phyloP scores from a whole-genome alignment of 1,284 basidiomycete genomes.

The Limonomyces culmigenus region DNA sequence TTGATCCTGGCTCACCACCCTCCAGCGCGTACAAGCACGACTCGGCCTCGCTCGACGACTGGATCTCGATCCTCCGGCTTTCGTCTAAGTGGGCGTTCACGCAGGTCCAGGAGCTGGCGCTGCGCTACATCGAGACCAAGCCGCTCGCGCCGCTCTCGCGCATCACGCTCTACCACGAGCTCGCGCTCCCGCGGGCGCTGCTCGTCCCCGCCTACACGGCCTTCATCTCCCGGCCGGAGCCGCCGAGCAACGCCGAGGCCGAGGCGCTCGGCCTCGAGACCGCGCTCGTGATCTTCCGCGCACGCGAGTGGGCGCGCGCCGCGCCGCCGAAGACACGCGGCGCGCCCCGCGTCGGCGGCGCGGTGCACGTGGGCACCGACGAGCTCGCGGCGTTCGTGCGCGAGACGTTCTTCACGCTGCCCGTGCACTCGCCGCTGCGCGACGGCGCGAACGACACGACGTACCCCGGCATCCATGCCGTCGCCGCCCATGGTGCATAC shows the following conservation, averaged over 20 bases:
- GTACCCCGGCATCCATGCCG: too few species aligned
- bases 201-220: conserved; percentile 39
- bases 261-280: conserved; percentile 40
- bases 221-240: conserved; percentile 33
- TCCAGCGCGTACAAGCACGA: conserved; percentile 36
- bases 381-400: too few species aligned
- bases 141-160: conserved; percentile 40
- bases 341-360: too few species aligned
- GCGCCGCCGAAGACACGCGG: too few species aligned
- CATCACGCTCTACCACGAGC: conserved; percentile 37
- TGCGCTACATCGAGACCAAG: conserved; percentile 43
- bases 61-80: conserved; percentile 41
- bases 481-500: too few species aligned
- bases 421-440: too few species aligned
- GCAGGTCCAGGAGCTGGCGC: conserved; percentile 38
- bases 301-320: conserved; percentile 35
- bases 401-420: too few species aligned
- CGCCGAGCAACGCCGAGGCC: conserved; percentile 40
- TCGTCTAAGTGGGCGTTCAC: conserved; percentile 41
- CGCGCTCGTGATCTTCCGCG: conserved; percentile 33
- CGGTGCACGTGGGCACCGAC: too few species aligned
- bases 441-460: too few species aligned
- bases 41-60: conserved; percentile 30
- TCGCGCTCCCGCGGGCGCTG: conserved; percentile 31
- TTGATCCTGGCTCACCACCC: background rate